These are phyloP conservation scores for Myriangium duriaei DNA, from an alignment of 2,329 filamentous ascomycete genomes.

Conservation along the genomic window DNA sequence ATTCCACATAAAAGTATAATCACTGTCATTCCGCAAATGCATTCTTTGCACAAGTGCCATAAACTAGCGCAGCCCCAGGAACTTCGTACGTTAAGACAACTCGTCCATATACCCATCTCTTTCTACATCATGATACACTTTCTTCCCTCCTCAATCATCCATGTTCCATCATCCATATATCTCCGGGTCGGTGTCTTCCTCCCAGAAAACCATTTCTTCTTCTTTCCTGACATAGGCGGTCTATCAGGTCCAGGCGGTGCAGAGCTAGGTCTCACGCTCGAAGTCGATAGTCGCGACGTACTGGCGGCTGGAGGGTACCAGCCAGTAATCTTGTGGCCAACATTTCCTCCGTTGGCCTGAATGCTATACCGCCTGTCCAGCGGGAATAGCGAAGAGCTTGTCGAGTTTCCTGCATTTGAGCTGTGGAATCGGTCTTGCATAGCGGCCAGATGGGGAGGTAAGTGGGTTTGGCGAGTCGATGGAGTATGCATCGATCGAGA, in stretches of 20 bases:
- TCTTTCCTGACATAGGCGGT: background rate
- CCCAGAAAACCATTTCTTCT: conserved; percentile 8
- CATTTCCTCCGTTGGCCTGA: conserved; percentile 14
- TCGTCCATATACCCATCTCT: no score
- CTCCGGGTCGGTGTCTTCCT: conserved; percentile 4
- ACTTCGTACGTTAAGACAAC: no score
- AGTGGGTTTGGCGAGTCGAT: conserved; percentile 4
- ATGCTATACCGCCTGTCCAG: conserved; percentile 13
- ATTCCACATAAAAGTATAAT: no score
- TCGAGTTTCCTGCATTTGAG: conserved; percentile 11
- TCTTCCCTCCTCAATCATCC: conserved; percentile 9
- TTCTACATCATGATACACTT: conserved; percentile 13
- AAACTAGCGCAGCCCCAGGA: no score
- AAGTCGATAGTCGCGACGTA: background rate
- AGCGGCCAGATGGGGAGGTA: conserved; percentile 8
- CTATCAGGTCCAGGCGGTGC: conserved; percentile 2
- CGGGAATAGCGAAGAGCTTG: conserved; percentile 20
- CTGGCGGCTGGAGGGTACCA: conserved; percentile 23
- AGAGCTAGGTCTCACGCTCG: background rate
- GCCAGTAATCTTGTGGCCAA: conserved; percentile 21
- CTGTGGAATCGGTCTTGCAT: conserved; percentile 11
- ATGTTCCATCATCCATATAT: conserved; percentile 10
- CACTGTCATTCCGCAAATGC: no score
- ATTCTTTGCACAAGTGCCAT: no score
- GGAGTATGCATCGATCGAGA: conserved; percentile 3